These are phyloP conservation scores for Ogataea glucozyma DNA, from an alignment of 805 yeast species.

Conservation along the genomic window DNA sequence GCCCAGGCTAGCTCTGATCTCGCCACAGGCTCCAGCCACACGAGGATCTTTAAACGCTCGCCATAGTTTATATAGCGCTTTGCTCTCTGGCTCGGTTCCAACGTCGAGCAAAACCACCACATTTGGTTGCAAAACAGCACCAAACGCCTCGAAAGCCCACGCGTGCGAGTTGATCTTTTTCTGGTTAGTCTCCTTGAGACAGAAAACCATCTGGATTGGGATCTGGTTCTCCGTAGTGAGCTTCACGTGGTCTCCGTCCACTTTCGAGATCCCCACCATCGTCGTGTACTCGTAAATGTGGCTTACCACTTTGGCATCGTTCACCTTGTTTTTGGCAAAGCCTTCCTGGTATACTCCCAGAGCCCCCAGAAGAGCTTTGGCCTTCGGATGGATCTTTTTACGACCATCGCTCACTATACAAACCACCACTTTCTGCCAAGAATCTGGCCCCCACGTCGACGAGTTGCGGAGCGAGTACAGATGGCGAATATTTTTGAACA, in stretches of 20 bases:
- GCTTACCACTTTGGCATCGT: slow-evolving; percentile 75
- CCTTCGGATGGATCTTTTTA: slow-evolving; percentile 72
- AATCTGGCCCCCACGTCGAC: slow-evolving; percentile 88
- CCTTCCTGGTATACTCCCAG: slow-evolving; percentile 95
- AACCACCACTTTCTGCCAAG: slow-evolving; percentile 94
- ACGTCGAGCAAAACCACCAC: slow-evolving; percentile 87
- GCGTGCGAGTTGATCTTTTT: slow-evolving; percentile 93
- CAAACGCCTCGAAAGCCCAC: slow-evolving; percentile 95
- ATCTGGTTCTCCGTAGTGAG: slow-evolving; percentile 63
- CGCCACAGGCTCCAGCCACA: slow-evolving; percentile 98
- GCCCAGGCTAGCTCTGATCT: slow-evolving; percentile 85
- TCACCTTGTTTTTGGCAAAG: slow-evolving; percentile 87
- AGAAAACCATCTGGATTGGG: slow-evolving; percentile 87
- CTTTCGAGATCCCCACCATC: slow-evolving; percentile 77
- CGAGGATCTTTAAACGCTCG: slow-evolving; percentile 72
- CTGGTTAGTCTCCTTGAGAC: slow-evolving; percentile 85
- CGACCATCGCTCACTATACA: slow-evolving; percentile 92
- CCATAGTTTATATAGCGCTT: slow-evolving; percentile 89
- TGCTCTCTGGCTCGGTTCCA: slow-evolving; percentile 87
- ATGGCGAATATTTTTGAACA: slow-evolving; percentile 81
- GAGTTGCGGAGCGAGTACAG: slow-evolving; percentile 63
- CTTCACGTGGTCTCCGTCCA: slow-evolving; percentile 58
- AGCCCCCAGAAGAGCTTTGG: slow-evolving; percentile 79
- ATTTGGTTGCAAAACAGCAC: slow-evolving; percentile 76
- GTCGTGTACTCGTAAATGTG: slow-evolving; percentile 95